Evolutionary conservation across 2,329 filamentous ascomycete species (phyloP).

Genomic region (Talaromyces sp.): DNA sequence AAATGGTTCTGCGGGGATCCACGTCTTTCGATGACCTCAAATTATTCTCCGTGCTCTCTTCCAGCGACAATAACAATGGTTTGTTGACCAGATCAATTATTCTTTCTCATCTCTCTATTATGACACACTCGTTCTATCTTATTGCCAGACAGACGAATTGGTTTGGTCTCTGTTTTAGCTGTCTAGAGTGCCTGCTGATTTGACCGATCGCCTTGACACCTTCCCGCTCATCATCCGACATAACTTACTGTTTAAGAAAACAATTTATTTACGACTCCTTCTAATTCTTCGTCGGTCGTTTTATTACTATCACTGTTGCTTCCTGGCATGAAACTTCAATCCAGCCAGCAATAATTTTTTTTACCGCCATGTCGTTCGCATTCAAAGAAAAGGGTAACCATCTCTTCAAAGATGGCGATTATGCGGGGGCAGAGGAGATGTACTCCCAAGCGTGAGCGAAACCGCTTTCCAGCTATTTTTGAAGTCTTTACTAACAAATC

Average conservation of each 20-base stretch:
- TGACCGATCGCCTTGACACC: not conserved
- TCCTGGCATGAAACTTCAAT: not conserved
- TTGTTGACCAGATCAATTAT: not conserved
- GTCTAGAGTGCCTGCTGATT: not conserved
- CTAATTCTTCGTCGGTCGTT: not conserved
- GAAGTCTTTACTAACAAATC: not conserved
- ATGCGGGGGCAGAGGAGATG: slow-evolving; percentile 42
- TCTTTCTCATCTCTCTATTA: not conserved
- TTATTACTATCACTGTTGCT: not conserved
- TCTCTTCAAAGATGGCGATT: slow-evolving; percentile 43
- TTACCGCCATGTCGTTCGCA: slow-evolving; percentile 22
- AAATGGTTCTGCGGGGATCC: slow-evolving; percentile 30
- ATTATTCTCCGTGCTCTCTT: not conserved
- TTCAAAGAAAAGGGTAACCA: slow-evolving; percentile 43
- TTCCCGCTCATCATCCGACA: not conserved
- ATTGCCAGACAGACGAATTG: not conserved
- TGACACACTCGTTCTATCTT: not conserved
- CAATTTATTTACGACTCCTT: not conserved
- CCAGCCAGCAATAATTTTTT: not conserved
- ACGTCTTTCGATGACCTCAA: slow-evolving; percentile 27
- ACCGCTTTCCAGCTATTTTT: not conserved
- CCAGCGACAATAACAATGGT: not conserved
- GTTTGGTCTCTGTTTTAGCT: not conserved
- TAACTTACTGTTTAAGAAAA: not conserved
- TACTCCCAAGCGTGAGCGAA: slow-evolving; percentile 44